phyloP scores from a whole-genome alignment of 768 basidiomycete genomes.

The Phanerochaete carnosa region DNA sequence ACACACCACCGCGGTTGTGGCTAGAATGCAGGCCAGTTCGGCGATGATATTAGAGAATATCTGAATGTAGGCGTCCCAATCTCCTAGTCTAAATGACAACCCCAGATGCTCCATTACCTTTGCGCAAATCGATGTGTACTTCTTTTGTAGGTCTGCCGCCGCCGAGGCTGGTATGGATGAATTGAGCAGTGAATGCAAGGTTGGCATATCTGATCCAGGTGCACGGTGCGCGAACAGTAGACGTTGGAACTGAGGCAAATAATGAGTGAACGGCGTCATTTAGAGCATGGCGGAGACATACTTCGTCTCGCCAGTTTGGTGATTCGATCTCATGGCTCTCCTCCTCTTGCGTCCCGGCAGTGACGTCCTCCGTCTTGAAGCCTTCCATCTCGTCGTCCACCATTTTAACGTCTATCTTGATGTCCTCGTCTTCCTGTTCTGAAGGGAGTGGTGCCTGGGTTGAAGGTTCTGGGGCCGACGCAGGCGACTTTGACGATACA shows the following conservation, averaged over 20 bases:
- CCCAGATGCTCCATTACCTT: conserved; percentile 46
- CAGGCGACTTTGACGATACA: not conserved
- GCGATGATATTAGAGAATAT: conserved; percentile 14
- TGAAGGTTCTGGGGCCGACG: not conserved
- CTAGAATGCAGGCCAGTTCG: conserved; percentile 21
- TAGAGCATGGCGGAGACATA: conserved; percentile 26
- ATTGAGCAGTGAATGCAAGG: conserved; percentile 53
- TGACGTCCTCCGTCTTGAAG: conserved; percentile 23
- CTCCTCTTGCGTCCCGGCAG: conserved; percentile 25
- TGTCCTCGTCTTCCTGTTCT: not conserved
- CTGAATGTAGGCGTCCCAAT: conserved; percentile 13
- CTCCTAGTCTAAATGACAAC: conserved; percentile 8
- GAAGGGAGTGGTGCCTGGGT: not conserved
- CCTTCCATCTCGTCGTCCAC: conserved; percentile 10
- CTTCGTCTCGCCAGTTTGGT: conserved; percentile 55
- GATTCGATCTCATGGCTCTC: conserved; percentile 27
- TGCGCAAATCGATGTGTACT: conserved; percentile 42
- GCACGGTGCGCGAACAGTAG: conserved; percentile 58
- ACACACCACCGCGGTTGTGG: conserved; percentile 16
- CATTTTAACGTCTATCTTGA: not conserved
- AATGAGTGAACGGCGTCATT: conserved; percentile 2
- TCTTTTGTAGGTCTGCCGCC: conserved; percentile 20
- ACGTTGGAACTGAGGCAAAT: conserved; percentile 45
- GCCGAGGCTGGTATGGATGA: conserved; percentile 25
- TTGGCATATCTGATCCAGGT: conserved; percentile 34